Conservation (phyloP, 2,329 filamentous ascomycete species). For the Nothophoma quercina region DNA sequence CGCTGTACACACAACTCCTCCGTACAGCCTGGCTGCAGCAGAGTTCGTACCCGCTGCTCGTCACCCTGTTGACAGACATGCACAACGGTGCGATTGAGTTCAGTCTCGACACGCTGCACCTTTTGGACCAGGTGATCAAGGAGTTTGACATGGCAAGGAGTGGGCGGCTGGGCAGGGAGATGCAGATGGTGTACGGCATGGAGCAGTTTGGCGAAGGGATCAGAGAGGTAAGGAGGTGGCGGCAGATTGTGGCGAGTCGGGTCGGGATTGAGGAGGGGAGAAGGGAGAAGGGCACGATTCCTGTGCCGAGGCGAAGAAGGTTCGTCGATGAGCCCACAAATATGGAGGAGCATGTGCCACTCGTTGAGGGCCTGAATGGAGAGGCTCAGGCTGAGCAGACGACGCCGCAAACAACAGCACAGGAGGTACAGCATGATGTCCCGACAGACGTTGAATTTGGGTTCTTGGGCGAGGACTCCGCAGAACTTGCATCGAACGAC, state of each 20-base stretch:
- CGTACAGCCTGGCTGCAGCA: constrained; percentile 67
- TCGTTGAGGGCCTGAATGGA: constrained; percentile 4
- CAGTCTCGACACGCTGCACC: constrained; percentile 56
- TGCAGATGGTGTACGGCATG: constrained; percentile 44
- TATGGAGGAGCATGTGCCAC: constrained; percentile 3
- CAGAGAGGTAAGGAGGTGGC: constrained; percentile 43
- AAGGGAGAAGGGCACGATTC: constrained; percentile 10
- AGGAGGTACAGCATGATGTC: not conserved
- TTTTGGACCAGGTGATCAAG: constrained; percentile 48
- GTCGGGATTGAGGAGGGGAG: constrained; percentile 29
- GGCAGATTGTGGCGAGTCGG: constrained; percentile 42
- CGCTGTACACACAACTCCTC: constrained; percentile 73
- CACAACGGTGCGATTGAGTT: constrained; percentile 66
- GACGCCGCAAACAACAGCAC: not conserved
- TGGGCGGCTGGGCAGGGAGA: constrained; percentile 36
- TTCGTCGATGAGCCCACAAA: too few relatives aligned
- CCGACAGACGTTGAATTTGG: not conserved
- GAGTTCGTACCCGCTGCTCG: constrained; percentile 64
- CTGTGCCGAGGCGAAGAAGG: constrained; percentile 2
- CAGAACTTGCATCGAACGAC: not conserved
- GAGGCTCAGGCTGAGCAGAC: too few relatives aligned
- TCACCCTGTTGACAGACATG: constrained; percentile 71
- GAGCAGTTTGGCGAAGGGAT: constrained; percentile 45
- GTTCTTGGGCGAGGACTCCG: not conserved
- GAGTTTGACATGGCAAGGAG: constrained; percentile 31